Evolutionary conservation across 192 early-diverging fungal species (phyloP).

Genomic region (Rhizoclosmatium sp.): DNA sequence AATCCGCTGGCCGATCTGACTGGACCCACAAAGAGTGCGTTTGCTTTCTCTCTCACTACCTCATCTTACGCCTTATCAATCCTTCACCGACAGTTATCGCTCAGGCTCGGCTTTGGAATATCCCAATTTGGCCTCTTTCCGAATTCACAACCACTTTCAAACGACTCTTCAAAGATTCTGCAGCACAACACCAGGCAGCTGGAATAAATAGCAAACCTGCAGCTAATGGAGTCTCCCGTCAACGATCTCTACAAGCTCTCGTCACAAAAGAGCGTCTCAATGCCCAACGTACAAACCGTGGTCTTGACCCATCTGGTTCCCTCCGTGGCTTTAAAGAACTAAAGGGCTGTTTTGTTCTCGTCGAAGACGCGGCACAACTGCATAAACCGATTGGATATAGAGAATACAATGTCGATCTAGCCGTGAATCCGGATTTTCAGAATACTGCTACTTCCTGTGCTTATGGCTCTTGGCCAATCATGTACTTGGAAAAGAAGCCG

Average conservation of each 20-base stretch:
- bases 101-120: too few relatives aligned
- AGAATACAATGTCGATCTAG: background rate
- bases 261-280: background rate
- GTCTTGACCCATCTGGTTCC: background rate
- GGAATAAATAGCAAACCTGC: too few relatives aligned
- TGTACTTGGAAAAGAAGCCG: slow-evolving; percentile 23
- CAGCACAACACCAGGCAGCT: too few relatives aligned
- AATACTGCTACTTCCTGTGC: background rate
- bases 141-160: too few relatives aligned
- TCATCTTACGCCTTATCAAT: too few relatives aligned
- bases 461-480: background rate
- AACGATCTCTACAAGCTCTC: background rate
- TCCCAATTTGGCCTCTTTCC: too few relatives aligned
- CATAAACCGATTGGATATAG: background rate
- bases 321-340: slow-evolving; percentile 2
- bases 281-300: background rate
- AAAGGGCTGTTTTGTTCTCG: slow-evolving; percentile 2
- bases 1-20: too few relatives aligned
- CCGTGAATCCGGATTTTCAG: background rate
- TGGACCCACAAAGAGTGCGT: too few relatives aligned
- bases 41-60: too few relatives aligned
- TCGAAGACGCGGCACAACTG: slow-evolving; percentile 5
- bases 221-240: background rate
- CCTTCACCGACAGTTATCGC: too few relatives aligned
- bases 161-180: too few relatives aligned